These are phyloP conservation scores for Globomyces sp. DNA, from an alignment of 371 early-diverging fungal species.

Conservation along the genomic window DNA sequence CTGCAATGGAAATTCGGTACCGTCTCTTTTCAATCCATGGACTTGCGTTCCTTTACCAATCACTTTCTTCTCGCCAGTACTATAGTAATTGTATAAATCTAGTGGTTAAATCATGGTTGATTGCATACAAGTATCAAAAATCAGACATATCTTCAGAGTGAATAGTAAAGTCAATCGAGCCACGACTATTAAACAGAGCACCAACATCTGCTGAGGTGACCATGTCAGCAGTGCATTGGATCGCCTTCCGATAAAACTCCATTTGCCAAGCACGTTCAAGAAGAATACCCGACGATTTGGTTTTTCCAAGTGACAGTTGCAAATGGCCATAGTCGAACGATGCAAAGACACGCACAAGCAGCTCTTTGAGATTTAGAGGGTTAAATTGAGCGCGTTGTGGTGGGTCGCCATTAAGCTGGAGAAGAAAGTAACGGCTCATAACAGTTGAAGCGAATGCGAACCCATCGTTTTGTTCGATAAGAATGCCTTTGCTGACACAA, in stretches of 20 bases:
- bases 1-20: slow-evolving; percentile 35
- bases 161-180: background rate
- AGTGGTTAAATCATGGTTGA: background rate
- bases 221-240: background rate
- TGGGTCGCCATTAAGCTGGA: no score
- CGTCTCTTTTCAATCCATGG: slow-evolving; percentile 29
- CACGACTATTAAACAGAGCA: background rate
- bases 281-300: background rate
- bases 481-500: no score
- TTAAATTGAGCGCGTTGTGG: no score
- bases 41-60: slow-evolving; percentile 26
- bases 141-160: background rate
- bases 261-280: background rate
- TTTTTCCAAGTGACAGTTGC: no score
- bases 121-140: no score
- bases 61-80: slow-evolving; percentile 32
- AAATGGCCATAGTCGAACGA: no score
- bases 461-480: no score
- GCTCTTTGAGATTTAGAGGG: no score
- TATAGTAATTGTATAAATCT: slow-evolving; percentile 29
- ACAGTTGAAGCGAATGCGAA: no score
- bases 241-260: background rate
- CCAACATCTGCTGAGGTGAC: background rate
- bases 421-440: no score
- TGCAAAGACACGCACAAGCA: no score